Percentiles rank a stretch among this genome's conserved stretches.
Evolutionary conservation across 2,329 filamentous ascomycete genomes (phyloP).

Genomic region (Ophidiomyces ophidiicola): DNA sequence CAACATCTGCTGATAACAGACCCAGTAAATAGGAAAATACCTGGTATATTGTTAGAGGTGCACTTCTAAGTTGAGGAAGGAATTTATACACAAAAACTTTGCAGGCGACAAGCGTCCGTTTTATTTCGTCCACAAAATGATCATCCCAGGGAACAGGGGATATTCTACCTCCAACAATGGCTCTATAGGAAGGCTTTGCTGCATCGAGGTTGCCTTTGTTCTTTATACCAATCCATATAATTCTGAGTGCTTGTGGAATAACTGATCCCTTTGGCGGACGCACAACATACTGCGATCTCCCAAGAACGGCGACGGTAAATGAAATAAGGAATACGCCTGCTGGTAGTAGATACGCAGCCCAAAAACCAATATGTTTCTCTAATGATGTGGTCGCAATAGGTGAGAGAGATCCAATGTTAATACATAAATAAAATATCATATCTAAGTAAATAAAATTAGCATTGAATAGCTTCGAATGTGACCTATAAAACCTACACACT

Average conservation of each 20-base stretch:
- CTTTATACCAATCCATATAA: conserved; percentile 41
- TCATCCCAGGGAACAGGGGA: conserved; percentile 49
- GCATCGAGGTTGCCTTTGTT: conserved; percentile 45
- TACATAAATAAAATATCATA: conserved; percentile 62
- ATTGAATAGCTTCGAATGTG: background rate
- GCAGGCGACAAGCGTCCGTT: conserved; percentile 53
- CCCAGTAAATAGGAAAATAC: conserved; percentile 53
- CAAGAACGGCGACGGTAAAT: conserved; percentile 41
- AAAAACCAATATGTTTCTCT: conserved; percentile 55
- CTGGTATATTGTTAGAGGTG: conserved; percentile 8
- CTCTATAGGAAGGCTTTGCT: conserved; percentile 54
- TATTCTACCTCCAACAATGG: conserved; percentile 36
- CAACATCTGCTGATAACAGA: conserved; percentile 56
- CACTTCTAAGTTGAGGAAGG: background rate
- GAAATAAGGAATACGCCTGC: conserved; percentile 53
- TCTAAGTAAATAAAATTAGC: conserved; percentile 22
- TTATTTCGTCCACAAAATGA: conserved; percentile 59
- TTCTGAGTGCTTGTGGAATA: conserved; percentile 53
- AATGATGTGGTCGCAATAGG: conserved; percentile 55
- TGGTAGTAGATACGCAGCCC: conserved; percentile 51
- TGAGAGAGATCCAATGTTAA: conserved; percentile 60
- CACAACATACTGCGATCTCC: conserved; percentile 35
- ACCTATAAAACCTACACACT: conserved; percentile 34
- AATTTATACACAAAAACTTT: conserved; percentile 52
- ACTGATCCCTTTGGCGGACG: conserved; percentile 49